A percentile compares a stretch with the other conserved stretches of the same genome.
Conservation (phyloP, 2,329 filamentous ascomycete species). For the Rutstroemia sp. region DNA sequence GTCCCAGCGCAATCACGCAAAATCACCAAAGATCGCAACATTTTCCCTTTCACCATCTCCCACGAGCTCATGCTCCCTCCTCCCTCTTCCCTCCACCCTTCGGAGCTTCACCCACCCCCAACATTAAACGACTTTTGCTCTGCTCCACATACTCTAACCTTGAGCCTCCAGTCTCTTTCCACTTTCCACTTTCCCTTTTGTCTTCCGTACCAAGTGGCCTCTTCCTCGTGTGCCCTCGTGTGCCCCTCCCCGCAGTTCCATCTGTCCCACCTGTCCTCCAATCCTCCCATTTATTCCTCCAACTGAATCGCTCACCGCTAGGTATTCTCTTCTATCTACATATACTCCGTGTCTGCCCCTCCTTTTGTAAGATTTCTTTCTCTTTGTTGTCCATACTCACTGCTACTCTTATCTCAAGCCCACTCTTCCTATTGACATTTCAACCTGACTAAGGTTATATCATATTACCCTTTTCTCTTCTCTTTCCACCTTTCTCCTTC, state of each 20-base stretch:
- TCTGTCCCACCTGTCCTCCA: not conserved
- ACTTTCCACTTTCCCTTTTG: no score
- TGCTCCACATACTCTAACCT: not conserved
- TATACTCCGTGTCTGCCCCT: no score
- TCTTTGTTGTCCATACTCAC: no score
- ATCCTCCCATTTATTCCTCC: not conserved
- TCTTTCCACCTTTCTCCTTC: not conserved
- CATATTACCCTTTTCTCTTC: no score
- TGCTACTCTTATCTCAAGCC: no score
- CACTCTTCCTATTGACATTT: no score
- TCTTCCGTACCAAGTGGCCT: no score
- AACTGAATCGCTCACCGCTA: not conserved
- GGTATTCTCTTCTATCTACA: not conserved
- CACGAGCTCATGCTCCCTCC: no score
- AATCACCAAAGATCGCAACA: not conserved
- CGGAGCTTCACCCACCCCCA: not conserved
- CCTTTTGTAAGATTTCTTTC: no score
- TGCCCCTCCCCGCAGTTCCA: not conserved
- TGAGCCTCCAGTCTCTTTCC: not conserved
- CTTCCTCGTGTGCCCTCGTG: not conserved
- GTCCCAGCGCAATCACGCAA: not conserved
- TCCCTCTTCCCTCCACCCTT: not conserved
- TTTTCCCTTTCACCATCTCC: not conserved
- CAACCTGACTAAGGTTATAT: no score
- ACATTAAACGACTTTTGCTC: not conserved